Base-by-base conservation (phyloP, 345 rosid species). In the Eucalyptus pauciflora region DNA sequence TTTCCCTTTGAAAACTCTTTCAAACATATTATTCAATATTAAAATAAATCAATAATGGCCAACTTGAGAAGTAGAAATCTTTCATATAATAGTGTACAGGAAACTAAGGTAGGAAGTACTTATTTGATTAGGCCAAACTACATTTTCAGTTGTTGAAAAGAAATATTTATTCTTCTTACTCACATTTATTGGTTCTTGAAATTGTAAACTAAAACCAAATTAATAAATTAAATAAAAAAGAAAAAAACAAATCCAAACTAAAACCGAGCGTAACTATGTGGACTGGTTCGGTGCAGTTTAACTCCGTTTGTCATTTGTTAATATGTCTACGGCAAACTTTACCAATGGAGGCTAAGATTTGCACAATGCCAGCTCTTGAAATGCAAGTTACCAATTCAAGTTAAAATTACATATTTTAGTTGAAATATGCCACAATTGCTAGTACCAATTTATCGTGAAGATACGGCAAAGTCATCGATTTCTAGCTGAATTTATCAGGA, bases 401-500 rank as follows among this genome's bases (percentile, higher is more conserved):
- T 41, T 41, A 41, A 41, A 41, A 41, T 41, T 41, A 41, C 41
- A 41, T 41, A 41, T 41, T 41, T 41, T 41, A 41, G 41, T 41
- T 41, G 41, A 41, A 41, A 41, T 4, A 41, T 41, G 41, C 41
- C 41, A 41, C 41, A 41, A 41, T 41, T 41, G 41, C 41, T 41
- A 1, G 11, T 1, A 69, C 5, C 46, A 37, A 18, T 10, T 37
- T 71, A 71, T 37, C 4, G 2, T 18, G 13, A 71, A 71, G 37
- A 20, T 71, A 18, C 8, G 3, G 27, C 6, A 18, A 3, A 37
- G 27, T 20, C 46, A 71, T 71, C 46, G 18, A 71, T 71, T 37
- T 33, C 24, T 1, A 16, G 80, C 24, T 0, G 2, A 69, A 33
- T 69, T 71, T 71, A 12, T 17, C 0, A 3, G 5, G 24, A 43